Evolutionary conservation across 192 early-diverging fungal species (phyloP).

Genomic region (Podila horticola): DNA sequence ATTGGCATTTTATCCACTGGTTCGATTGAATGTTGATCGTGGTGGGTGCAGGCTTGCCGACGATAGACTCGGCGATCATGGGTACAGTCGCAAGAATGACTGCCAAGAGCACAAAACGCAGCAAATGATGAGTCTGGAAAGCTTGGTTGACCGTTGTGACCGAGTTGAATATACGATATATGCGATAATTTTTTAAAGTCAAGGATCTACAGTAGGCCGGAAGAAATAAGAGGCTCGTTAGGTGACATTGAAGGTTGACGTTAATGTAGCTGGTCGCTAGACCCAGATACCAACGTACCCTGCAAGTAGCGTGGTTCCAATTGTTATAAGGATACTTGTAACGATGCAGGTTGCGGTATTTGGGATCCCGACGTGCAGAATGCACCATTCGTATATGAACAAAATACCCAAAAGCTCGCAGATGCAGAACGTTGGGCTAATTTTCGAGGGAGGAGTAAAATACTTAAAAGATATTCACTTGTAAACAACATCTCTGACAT

Average conservation of each 20-base stretch:
- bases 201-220: slow-evolving; percentile 33
- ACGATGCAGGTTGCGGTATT: slow-evolving; percentile 28
- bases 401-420: slow-evolving; percentile 57
- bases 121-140: slow-evolving; percentile 6
- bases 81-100: background rate
- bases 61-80: background rate
- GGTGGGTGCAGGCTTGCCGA: background rate
- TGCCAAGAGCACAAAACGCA: slow-evolving; percentile 1
- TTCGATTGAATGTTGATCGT: background rate
- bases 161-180: slow-evolving; percentile 63
- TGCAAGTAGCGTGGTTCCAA: slow-evolving; percentile 32
- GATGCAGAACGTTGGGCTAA: slow-evolving; percentile 57
- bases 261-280: background rate
- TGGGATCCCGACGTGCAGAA: slow-evolving; percentile 47
- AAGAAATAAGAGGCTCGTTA: background rate
- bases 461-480: background rate
- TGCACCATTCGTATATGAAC: slow-evolving; percentile 38
- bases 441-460: background rate
- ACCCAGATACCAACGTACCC: background rate
- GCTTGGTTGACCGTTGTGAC: slow-evolving; percentile 28
- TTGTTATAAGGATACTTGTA: slow-evolving; percentile 20
- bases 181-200: slow-evolving; percentile 59
- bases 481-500: background rate
- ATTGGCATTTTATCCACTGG: slow-evolving; percentile 16
- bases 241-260: background rate